phyloP scores from a whole-genome alignment of 75 land plant species.

The Picea sitchensis region DNA sequence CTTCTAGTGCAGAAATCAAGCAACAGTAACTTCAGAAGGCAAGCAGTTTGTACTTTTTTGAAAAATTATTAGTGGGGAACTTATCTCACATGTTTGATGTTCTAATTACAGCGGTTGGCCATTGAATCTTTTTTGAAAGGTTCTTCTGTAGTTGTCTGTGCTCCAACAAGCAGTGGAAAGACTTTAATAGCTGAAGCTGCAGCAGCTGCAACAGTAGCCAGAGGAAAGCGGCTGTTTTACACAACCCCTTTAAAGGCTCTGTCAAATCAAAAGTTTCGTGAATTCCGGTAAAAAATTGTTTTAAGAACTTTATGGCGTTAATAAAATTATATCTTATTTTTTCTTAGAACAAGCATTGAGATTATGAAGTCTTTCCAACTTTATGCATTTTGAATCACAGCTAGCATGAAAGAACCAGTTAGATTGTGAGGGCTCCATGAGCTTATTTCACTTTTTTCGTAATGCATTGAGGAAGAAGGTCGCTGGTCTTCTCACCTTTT shows the following conservation, averaged over 20 bases:
- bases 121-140: conserved; percentile 88
- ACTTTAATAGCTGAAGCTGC: conserved; percentile 98
- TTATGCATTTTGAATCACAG: neutral
- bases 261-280: conserved; percentile 96
- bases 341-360: neutral
- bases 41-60: neutral
- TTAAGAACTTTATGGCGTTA: neutral
- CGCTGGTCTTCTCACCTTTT: neutral
- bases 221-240: conserved; percentile 72
- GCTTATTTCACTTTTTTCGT: neutral
- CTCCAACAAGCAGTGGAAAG: conserved; percentile 99
- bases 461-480: neutral
- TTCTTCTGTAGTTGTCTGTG: conserved; percentile 97
- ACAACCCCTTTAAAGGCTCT: conserved; percentile 97
- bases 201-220: conserved; percentile 88
- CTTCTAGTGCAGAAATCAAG: too few species aligned
- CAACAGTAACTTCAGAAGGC: neutral
- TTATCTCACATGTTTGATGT: conserved; percentile 5
- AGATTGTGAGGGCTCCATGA: neutral
- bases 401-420: neutral
- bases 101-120: conserved; percentile 60
- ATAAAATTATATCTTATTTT: too few species aligned
- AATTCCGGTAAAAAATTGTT: conserved; percentile 59
- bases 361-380: neutral
- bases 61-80: neutral